Base-by-base conservation (phyloP, 202 grass and related monocot species). In the Schoenoplectus tabernaemontani region DNA sequence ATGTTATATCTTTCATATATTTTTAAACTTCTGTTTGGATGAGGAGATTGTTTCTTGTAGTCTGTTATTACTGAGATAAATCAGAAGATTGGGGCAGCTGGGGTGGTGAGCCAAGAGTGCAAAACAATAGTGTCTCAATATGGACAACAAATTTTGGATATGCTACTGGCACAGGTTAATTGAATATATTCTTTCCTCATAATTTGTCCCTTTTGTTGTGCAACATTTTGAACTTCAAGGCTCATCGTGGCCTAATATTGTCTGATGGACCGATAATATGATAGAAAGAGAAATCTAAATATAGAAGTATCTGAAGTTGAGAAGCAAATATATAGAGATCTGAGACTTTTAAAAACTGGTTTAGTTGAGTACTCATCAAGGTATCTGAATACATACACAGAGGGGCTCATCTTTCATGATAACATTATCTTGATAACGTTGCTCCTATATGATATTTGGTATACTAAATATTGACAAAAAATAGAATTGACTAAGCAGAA, bases 81-180 rank as follows among this genome's bases (percentile, higher is more conserved):
- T 61, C 73, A 99, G 37, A 88, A 92, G 85, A 99, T 99, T 64
- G 96, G 92, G 70, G 96, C 87, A 63, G 9, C 90, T 88, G 92
- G 96, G 7, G 76, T 99, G 9, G 88, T 93, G 77, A 96, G 92
- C 82, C 92, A 99, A 81, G 92, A 99, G 75, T 99, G 96, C 90
- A 99, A 99, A 88, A 77, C 92, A 69, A 82, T 99, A 58, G 87
- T 99, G 74, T 78, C 92, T 71, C 87, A 99, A 62, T 99, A 99
- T 65, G 96, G 96, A 23, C 83, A 99, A 57, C 86, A 96, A 70
- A 96, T 99, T 65, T 82, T 96, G 61, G 88, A 91, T 79, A 87
- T 93, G 48, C 50, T 99, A 42, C 28, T 91, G 19, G 77, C 87
- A 36, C 85, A 99, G 96, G 96, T 99, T 86, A 76, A 84, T 70